These are phyloP conservation scores for Myriangium duriaei DNA, from an alignment of 2,329 filamentous ascomycete genomes.

Conservation along the genomic window DNA sequence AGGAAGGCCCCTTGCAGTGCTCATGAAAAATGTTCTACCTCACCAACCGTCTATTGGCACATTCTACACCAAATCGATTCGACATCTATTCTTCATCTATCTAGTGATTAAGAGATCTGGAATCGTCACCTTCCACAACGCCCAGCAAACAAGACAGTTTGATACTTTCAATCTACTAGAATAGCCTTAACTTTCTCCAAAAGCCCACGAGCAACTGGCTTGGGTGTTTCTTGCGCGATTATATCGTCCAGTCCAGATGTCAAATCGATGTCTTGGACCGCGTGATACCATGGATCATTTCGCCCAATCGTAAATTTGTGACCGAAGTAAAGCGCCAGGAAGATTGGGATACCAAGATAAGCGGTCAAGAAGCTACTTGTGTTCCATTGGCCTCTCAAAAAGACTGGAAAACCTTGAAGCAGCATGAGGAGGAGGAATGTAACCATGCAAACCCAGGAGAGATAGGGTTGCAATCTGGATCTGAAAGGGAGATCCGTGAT, in stretches of 20 bases:
- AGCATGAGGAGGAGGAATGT: slow-evolving; percentile 51
- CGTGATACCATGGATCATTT: slow-evolving; percentile 43
- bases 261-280: slow-evolving; percentile 40
- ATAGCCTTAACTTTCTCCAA: too few species aligned
- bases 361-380: slow-evolving; percentile 51
- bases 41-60: too few species aligned
- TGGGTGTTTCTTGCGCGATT: slow-evolving; percentile 20
- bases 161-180: too few species aligned
- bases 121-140: too few species aligned
- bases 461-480: slow-evolving; percentile 49
- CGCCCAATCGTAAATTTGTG: too few species aligned
- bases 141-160: too few species aligned
- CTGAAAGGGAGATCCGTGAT: slow-evolving; percentile 41
- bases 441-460: slow-evolving; percentile 47
- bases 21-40: too few species aligned
- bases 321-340: slow-evolving; percentile 41
- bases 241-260: slow-evolving; percentile 28
- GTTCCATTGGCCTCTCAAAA: slow-evolving; percentile 54
- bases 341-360: slow-evolving; percentile 54
- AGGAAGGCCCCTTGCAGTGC: too few species aligned
- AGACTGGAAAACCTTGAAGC: slow-evolving; percentile 65
- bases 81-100: too few species aligned
- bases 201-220: too few species aligned
- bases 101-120: too few species aligned
- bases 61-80: too few species aligned